Evolutionary conservation across 2,329 filamentous ascomycete genomes (phyloP).

Genomic region (Arthroderma sp.): DNA sequence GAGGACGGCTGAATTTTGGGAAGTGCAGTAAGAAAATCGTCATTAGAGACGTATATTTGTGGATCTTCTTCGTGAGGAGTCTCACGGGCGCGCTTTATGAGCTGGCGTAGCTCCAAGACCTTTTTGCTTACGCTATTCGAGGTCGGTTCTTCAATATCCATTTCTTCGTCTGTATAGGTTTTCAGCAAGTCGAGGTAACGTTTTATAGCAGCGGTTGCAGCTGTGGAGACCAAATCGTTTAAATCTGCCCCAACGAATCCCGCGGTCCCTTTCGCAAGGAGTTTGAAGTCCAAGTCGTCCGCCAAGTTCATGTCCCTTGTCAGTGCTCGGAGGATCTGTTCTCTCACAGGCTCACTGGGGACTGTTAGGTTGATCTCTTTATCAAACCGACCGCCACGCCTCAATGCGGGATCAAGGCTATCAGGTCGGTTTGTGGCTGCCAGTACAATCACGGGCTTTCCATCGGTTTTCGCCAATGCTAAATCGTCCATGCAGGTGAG

Average conservation of each 20-base stretch:
- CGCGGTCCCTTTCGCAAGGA: conserved; percentile 70
- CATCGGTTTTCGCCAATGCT: conserved; percentile 55
- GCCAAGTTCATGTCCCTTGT: conserved; percentile 54
- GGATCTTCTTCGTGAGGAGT: conserved; percentile 42
- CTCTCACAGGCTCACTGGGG: conserved; percentile 64
- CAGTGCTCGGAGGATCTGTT: conserved; percentile 63
- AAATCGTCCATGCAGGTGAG: conserved; percentile 78
- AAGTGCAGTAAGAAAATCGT: conserved; percentile 62
- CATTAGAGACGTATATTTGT: conserved; percentile 49
- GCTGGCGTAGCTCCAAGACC: conserved; percentile 37
- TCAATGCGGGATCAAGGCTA: conserved; percentile 66
- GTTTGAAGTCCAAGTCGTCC: conserved; percentile 58
- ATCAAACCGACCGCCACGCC: conserved; percentile 64
- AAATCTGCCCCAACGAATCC: conserved; percentile 91
- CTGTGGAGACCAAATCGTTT: conserved; percentile 56
- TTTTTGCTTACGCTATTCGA: conserved; percentile 24
- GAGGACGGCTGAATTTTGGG: conserved; percentile 66
- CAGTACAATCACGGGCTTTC: conserved; percentile 73
- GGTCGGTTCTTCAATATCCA: conserved; percentile 41
- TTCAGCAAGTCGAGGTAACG: conserved; percentile 45
- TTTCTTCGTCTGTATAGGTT: conserved; percentile 29
- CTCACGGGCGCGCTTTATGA: conserved; percentile 45
- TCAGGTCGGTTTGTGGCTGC: conserved; percentile 85
- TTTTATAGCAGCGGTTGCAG: conserved; percentile 53
- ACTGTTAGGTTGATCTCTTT: conserved; percentile 79